phyloP scores from a whole-genome alignment of 2,329 filamentous ascomycete species.

The Colletotrichum sp. region DNA sequence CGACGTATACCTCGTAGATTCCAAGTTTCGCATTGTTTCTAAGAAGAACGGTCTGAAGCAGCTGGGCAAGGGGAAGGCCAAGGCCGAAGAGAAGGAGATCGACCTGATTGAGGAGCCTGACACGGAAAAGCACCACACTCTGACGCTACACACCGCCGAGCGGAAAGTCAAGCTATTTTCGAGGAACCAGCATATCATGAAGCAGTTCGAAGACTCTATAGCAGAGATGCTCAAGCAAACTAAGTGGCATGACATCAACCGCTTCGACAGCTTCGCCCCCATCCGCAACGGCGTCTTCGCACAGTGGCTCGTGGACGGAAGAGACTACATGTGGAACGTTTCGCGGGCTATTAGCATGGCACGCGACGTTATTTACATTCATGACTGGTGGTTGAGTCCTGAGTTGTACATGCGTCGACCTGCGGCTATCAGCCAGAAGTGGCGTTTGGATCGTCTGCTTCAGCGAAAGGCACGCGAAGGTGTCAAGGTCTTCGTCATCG shows the following conservation, averaged over 20 bases:
- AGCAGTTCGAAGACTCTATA: slow-evolving; percentile 94
- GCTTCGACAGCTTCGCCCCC: slow-evolving; percentile 93
- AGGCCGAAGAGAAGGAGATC: slow-evolving; percentile 60
- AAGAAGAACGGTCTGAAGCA: slow-evolving; percentile 66
- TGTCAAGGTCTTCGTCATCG: slow-evolving; percentile 96
- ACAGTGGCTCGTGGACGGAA: slow-evolving; percentile 94
- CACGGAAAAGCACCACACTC: slow-evolving; percentile 73
- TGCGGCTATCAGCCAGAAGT: slow-evolving; percentile 95
- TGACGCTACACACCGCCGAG: slow-evolving; percentile 91
- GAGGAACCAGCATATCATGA: slow-evolving; percentile 85
- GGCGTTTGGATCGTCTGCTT: slow-evolving; percentile 92
- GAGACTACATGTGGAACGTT: slow-evolving; percentile 99
- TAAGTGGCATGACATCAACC: slow-evolving; percentile 80
- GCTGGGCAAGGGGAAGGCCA: slow-evolving; percentile 46
- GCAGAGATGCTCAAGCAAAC: slow-evolving; percentile 83
- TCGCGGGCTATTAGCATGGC: slow-evolving; percentile 97
- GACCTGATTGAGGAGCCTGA: slow-evolving; percentile 44
- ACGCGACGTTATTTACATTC: slow-evolving; percentile 97
- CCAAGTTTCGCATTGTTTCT: slow-evolving; percentile 81
- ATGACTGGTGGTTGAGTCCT: slow-evolving; percentile 98
- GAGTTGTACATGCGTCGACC: slow-evolving; percentile 95
- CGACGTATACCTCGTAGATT: slow-evolving; percentile 96
- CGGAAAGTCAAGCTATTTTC: slow-evolving; percentile 90
- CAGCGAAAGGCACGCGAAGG: slow-evolving; percentile 93
- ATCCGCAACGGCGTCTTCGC: slow-evolving; percentile 86